Percentiles rank a stretch among this genome's conserved stretches.
These are phyloP conservation scores for Scopulariopsis brevicaulis DNA, from an alignment of 2,329 filamentous ascomycete species.

Conservation along the genomic window DNA sequence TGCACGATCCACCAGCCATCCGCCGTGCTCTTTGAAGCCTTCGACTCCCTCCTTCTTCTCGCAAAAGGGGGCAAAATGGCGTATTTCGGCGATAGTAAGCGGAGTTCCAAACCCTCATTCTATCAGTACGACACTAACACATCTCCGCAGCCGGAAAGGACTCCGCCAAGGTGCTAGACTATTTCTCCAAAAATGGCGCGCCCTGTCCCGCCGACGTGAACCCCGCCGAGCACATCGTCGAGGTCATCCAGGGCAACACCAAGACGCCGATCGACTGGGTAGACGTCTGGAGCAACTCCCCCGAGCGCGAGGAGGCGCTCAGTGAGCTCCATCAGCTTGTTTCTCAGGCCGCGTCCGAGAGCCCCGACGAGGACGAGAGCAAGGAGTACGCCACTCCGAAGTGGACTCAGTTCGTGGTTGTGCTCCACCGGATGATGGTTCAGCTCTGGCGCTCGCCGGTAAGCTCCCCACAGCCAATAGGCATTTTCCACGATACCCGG, in stretches of 20 bases:
- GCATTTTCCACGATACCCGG: constrained; percentile 18
- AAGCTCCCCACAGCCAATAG: constrained; percentile 13
- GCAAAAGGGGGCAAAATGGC: constrained; percentile 11
- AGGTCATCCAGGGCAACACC: constrained; percentile 33
- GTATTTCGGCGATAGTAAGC: constrained; percentile 6
- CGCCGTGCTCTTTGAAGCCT: constrained; percentile 38
- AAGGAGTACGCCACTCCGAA: constrained; percentile 23
- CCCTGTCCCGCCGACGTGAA: constrained; percentile 26
- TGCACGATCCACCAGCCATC: constrained; percentile 55
- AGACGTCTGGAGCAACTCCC: constrained; percentile 52
- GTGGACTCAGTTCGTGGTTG: constrained; percentile 24
- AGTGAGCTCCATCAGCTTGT: constrained; percentile 21
- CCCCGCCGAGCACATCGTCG: constrained; percentile 31
- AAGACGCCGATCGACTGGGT: constrained; percentile 21
- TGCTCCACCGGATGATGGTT: constrained; percentile 14
- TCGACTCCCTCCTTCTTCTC: constrained; percentile 11
- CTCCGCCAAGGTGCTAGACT: constrained; percentile 9
- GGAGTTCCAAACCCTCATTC: neutral
- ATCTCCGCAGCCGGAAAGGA: constrained; percentile 8
- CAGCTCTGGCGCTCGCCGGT: constrained; percentile 14
- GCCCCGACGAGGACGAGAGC: constrained; percentile 18
- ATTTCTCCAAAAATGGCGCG: constrained; percentile 41
- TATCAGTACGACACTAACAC: neutral
- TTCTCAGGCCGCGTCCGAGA: neutral
- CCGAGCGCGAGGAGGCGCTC: constrained; percentile 35